Percentiles rank a stretch among this genome's conserved stretches.
Evolutionary conservation across 805 yeast genomes (phyloP).

Genomic region (Metschnikowia shivogae): DNA sequence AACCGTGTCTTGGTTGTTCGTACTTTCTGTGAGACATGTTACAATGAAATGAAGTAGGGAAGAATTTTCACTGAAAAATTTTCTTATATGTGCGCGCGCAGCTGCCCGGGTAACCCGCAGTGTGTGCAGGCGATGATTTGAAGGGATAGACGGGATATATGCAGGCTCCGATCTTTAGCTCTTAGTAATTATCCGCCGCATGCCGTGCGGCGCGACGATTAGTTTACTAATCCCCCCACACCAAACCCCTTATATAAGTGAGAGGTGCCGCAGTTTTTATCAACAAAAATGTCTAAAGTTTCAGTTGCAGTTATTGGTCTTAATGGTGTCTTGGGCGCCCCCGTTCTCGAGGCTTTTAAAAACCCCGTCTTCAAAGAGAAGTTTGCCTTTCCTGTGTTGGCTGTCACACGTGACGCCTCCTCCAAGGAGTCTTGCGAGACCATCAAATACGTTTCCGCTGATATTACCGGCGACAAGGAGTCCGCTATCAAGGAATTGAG

Average conservation of each 20-base stretch:
- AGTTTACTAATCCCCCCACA: too few relatives aligned
- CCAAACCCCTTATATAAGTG: background rate
- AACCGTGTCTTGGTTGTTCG: slow-evolving; percentile 99
- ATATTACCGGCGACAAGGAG: slow-evolving; percentile 22
- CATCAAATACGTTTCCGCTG: slow-evolving; percentile 38
- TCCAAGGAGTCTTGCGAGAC: slow-evolving; percentile 29
- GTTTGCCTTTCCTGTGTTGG: slow-evolving; percentile 46
- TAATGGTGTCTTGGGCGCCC: slow-evolving; percentile 50
- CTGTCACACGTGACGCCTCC: slow-evolving; percentile 44
- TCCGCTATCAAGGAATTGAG: slow-evolving; percentile 30
- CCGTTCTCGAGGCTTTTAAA: slow-evolving; percentile 42
- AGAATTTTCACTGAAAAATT: slow-evolving; percentile 6
- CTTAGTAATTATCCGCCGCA: background rate
- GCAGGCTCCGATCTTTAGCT: background rate
- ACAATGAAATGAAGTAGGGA: slow-evolving; percentile 24
- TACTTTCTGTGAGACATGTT: slow-evolving; percentile 99
- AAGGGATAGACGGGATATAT: background rate
- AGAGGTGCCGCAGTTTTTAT: background rate
- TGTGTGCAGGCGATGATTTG: background rate
- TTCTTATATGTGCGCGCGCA: slow-evolving; percentile 3
- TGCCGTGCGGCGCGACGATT: background rate
- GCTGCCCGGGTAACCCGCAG: slow-evolving; percentile 6
- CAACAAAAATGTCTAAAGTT: slow-evolving; percentile 16
- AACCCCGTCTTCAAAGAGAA: slow-evolving; percentile 40
- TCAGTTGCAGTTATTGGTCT: slow-evolving; percentile 51